These are phyloP conservation scores for Boehmeria nivea DNA, from an alignment of 306 rosid species.

Conservation along the genomic window DNA sequence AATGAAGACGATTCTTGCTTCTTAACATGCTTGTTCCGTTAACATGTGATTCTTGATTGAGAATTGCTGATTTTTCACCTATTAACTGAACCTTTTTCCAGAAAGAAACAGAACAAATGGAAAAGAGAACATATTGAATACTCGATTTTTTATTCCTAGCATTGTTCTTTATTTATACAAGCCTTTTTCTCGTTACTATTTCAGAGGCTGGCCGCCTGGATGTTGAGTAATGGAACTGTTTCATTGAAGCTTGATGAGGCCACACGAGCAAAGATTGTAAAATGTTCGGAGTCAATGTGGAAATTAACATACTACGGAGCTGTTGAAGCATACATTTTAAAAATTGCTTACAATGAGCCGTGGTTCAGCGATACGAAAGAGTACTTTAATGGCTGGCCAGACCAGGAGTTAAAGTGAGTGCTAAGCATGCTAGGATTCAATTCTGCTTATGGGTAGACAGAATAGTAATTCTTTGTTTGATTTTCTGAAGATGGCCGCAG, in stretches of 20 bases:
- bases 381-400: conserved; percentile 82
- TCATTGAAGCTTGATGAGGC: conserved; percentile 56
- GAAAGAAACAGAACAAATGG: conserved; percentile 4
- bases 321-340: conserved; percentile 69
- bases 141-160: background rate
- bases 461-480: background rate
- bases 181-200: background rate
- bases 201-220: conserved; percentile 67
- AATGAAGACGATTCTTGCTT: too few relatives aligned
- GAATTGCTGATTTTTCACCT: background rate
- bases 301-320: conserved; percentile 74
- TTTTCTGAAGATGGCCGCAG: background rate
- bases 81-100: too few relatives aligned
- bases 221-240: conserved; percentile 45
- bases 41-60: background rate
- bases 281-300: conserved; percentile 97
- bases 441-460: background rate
- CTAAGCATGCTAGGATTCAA: conserved; percentile 16
- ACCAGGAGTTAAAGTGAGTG: conserved; percentile 80
- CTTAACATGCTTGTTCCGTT: background rate
- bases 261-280: conserved; percentile 58
- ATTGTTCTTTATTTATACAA: background rate
- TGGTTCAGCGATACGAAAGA: conserved; percentile 67
- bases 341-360: conserved; percentile 49
- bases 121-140: background rate